Base-by-base conservation (phyloP, 129 eudicot genomes). In the Flaveria ramosissima region DNA sequence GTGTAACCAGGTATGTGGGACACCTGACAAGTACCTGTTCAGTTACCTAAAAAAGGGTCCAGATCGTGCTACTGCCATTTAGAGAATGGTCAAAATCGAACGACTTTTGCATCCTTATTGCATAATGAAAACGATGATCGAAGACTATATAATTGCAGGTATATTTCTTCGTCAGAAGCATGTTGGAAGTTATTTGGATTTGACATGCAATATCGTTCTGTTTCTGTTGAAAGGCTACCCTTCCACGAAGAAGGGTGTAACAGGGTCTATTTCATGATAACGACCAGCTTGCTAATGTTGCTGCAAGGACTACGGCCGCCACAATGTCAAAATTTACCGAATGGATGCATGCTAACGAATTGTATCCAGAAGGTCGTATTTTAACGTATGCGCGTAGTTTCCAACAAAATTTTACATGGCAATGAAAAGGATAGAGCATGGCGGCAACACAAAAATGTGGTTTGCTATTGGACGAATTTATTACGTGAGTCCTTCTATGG, bases 321-420 rank as follows among this genome's bases (percentile, higher is more conserved):
- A n/a, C n/a, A n/a, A 30, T 30, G 48, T 26, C 63, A 10, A 59
- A 39, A 6, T 59, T 74, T 60, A 39, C 57, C 2, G 43, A 7
- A 2, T 74, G 70, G 69, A 39, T 74, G 23, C 6, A 7, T 1
- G 42, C 43, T 0, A 74, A 71, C 6, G 1, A n/a, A 5, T 15
- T 51, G 16, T 71, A 26, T 10, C 65, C 36, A 10, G 12, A 72
- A 0, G 76, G 17, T 7, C 19, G 43, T 0, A 2, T 0, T 11
- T n/a, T 74, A 23, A 74, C 78, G 0, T 59, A 74, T 61, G 5
- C 9, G n/a, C 2, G 45, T n/a, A 73, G 41, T 73, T 1, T 14
- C 77, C 78, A 12, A 41, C 56, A 0, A 5, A 2, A 9, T n/a
- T 73, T 73, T 23, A 62, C 27, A 20, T 74, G 57, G 70, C 70